Base-by-base conservation (phyloP, 345 rosid species). In the Syzygium aromaticum region DNA sequence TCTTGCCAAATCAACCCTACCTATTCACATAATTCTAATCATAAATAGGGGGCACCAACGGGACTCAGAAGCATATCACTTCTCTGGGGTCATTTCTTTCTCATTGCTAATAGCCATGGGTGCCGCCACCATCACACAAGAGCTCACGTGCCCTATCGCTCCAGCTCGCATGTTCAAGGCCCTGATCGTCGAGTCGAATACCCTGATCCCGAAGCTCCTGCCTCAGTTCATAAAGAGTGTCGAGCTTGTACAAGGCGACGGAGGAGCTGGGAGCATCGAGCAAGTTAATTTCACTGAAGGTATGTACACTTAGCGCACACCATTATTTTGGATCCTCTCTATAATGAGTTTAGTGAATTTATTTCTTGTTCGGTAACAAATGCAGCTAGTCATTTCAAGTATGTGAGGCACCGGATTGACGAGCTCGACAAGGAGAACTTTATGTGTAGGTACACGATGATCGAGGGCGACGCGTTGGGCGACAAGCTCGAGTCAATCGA, bases 231-330 rank as follows among this genome's bases (percentile, higher is more conserved):
- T 91, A 52, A 85, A 84, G 78, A 89, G 85, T 23, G 57, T 89
- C 22, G 89, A 85, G 19, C 52, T 88, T 5, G 56, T 90, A 9
- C 84, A 84, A 87, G 93, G 91, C 9, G 86, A 90, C 49, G 93
- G 93, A 67, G 92, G 91, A 16, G 54, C 88, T 14, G 93, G 93
- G 25, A 92, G 88, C 85, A 85, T 90, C 64, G 91, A 87, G 87
- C 88, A 85, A 82, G 86, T 89, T 43, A 85, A 88, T 25, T 91
- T 92, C 77, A 86, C 84, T 19, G 92, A 92, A 77, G 91, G 93
- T 87, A 51, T 6, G 52, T 17, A 30, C 11, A 30, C 12, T 67
- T n/a, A n/a, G n/a, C 12, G 43, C 43, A 30, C 8, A 8, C 78
- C n/a, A n/a, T n/a, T n/a, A n/a, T 64, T 64, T 30, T 17, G 78